A percentile compares a stretch with the other conserved stretches of the same genome.
Conservation (phyloP, 2,329 filamentous ascomycete genomes). For the Diplodia intermedia region DNA sequence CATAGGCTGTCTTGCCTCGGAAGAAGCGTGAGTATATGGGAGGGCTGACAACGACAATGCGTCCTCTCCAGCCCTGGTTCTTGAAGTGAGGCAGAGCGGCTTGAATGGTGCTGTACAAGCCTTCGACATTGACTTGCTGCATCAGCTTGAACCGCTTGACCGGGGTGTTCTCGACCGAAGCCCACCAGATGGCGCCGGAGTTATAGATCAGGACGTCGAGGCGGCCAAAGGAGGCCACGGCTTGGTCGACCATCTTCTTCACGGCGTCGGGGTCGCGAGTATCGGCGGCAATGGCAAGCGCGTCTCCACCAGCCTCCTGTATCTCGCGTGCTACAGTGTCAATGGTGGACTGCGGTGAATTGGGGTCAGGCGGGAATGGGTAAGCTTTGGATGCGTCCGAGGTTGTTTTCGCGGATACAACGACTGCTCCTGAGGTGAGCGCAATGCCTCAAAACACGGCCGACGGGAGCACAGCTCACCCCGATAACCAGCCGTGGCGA, state of each 20-base stretch:
- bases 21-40: constrained; percentile 89
- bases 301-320: constrained; percentile 65
- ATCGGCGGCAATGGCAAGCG: constrained; percentile 73
- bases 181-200: constrained; percentile 86
- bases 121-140: constrained; percentile 63
- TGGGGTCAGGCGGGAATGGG: constrained; percentile 77
- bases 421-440: constrained; percentile 59
- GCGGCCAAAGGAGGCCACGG: constrained; percentile 64
- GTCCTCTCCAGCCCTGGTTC: constrained; percentile 60
- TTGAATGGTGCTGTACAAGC: constrained; percentile 75
- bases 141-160: constrained; percentile 73
- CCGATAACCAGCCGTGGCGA: constrained; percentile 73
- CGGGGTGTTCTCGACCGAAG: constrained; percentile 73
- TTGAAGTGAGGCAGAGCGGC: constrained; percentile 71
- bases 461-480: constrained; percentile 57
- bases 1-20: constrained; percentile 84
- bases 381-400: constrained; percentile 64
- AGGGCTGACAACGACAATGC: constrained; percentile 80
- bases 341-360: constrained; percentile 77
- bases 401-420: constrained; percentile 77
- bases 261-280: constrained; percentile 70
- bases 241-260: constrained; percentile 64
- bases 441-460: background rate
- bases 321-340: constrained; percentile 82
- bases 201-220: constrained; percentile 84